phyloP scores from a whole-genome alignment of 2,329 filamentous ascomycete genomes.

The Verticillium zaregamsianum region DNA sequence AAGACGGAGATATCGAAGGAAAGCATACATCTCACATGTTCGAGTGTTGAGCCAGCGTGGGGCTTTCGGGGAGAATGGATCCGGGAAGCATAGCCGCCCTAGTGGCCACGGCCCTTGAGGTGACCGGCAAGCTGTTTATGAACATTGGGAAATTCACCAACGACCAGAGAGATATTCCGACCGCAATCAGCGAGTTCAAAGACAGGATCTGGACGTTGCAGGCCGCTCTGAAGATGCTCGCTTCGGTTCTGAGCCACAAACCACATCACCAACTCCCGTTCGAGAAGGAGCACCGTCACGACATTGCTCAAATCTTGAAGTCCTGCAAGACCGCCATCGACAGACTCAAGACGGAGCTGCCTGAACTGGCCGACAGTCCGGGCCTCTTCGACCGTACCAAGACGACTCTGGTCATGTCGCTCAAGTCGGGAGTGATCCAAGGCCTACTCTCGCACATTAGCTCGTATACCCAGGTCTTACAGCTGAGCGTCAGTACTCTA shows the following conservation, averaged over 20 bases:
- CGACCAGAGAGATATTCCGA: conserved; percentile 11
- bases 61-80: conserved; percentile 13
- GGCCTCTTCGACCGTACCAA: conserved; percentile 13
- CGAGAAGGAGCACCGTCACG: conserved; percentile 19
- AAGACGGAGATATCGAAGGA: not conserved
- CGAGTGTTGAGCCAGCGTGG: too few relatives aligned
- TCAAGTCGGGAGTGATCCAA: conserved; percentile 17
- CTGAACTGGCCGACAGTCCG: conserved; percentile 13
- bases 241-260: conserved; percentile 12
- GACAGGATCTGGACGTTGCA: conserved; percentile 17
- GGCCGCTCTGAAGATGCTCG: conserved; percentile 12
- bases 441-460: conserved; percentile 17
- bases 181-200: conserved; percentile 17
- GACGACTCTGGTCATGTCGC: conserved; percentile 13
- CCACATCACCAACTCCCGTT: conserved; percentile 13
- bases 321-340: conserved; percentile 17
- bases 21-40: too few relatives aligned
- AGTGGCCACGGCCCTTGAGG: conserved; percentile 13
- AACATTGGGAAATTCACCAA: conserved; percentile 17
- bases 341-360: conserved; percentile 15
- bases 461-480: conserved; percentile 19
- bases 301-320: conserved; percentile 17
- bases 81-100: conserved; percentile 16
- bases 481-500: conserved; percentile 21
- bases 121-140: conserved; percentile 14